Evolutionary conservation across 768 basidiomycete species (phyloP), one percentile per base, ranked within the genome.

Genomic region (Tephrocybe rancida): DNA sequence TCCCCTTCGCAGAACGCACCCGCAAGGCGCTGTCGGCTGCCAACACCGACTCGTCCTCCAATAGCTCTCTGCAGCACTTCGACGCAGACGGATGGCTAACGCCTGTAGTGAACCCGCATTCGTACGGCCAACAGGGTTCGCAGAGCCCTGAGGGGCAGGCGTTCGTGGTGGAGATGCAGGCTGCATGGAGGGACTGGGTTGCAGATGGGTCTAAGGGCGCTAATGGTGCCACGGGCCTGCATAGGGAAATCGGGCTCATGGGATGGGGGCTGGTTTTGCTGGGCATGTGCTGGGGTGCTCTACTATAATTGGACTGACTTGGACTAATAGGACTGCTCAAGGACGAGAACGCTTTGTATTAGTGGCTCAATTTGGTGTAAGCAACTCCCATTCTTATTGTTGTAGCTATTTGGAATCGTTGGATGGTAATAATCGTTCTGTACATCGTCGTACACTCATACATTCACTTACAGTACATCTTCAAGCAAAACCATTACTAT

Each of bases 101-200:
- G 5, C 89, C 89, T 5, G 90, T 93, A 16, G 89, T 89, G 3
- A 75, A 95, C 62, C 92, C 93, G 0, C 66, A 87, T 48, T 65
- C 73, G 1, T 85, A 77, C 61, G 71, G 73, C 0, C 10, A 56
- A 1, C 52, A 80, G 54, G 86, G 88, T 0, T 53, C 67, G 0
- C 19, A 81, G 18, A 89, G 87, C 54, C 81, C 92, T 1, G 93
- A 95, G 67, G 85, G 78, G 0, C 79, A 95, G 70, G 89, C 88
- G 6, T 95, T 95, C 67, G 82, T 89, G 10, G 66, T 95, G 5
- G 77, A 85, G 62, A 76, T 94, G 70, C 77, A 92, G 53, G 80
- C 89, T 0, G 88, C 88, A 3, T 90, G 85, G 77, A 73, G 77
- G 39, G 92, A 92, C 58, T 93, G 91, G 90, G 76, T 79, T 1